Base-by-base conservation (phyloP, 2,329 filamentous ascomycete genomes). In the Escovopsis sp. region DNA sequence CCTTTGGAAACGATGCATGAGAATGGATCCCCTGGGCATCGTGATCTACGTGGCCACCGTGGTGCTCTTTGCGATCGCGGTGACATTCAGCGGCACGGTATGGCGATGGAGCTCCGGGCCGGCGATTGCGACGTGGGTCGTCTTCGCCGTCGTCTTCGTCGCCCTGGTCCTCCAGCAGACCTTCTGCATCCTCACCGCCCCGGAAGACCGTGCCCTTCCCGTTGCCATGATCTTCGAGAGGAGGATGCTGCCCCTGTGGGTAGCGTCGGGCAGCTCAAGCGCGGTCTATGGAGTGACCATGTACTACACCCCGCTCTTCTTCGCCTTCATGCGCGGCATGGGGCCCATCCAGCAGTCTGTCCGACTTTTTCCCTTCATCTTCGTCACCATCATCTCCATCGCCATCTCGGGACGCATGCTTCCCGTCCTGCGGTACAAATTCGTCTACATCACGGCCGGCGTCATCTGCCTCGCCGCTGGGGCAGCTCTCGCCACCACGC, bases 251-350 rank as follows among this genome's bases (percentile, higher is more conserved):
- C 29, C 39, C 2, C 28, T 43, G 11, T 63, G 57, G 43, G 46
- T 66, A 21, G 51, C 53, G 6, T 62, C 56, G 1, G 47, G 52
- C 2, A 52, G 50, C 23, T 52, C 53, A 0, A 56, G 51, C 6
- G 51, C 56, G 3, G 49, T 49, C 8, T 55, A 59, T 39, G 61
- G 58, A 12, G 49, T 62, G 31, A 44, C 56, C 0, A 52, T 66
- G 6, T 73, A 72, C 50, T 73, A 66, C 48, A 61, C 66, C 7
- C 69, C 70, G 0, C 50, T 72, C 1, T 71, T 60, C 50, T 72
- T 72, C 47, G 62, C 68, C 38, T 73, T 72, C 45, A 57, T 56
- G 0, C 55, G 52, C 3, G 60, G 60, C 4, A 56, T 65, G 21
- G 51, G 43, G 3, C 54, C 62, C 0, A 44, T 66, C 4, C 37